Conservation (phyloP, 2,329 filamentous ascomycete genomes). For the Pseudogymnoascus sp. region DNA sequence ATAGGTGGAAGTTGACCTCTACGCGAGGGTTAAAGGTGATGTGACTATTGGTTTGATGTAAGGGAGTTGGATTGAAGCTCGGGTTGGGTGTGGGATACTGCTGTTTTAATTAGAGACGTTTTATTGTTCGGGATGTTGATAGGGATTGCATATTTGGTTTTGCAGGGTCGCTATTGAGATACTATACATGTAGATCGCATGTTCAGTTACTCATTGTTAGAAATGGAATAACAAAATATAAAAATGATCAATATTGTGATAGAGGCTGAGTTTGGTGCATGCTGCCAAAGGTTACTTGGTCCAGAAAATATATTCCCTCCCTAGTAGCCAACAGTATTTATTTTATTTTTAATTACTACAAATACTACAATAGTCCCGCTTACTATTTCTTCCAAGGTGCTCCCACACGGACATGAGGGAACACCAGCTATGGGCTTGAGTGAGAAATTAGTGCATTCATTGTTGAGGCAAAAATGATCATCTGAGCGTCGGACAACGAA, state of each 20-base stretch:
- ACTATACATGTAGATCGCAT: neutral
- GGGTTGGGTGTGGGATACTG: neutral
- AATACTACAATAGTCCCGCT: too few species aligned
- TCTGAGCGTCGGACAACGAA: too few species aligned
- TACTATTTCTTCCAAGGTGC: too few species aligned
- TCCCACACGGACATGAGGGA: too few species aligned
- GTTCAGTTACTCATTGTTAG: neutral
- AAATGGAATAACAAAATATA: neutral
- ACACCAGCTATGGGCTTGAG: too few species aligned
- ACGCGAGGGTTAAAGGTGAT: slow-evolving; percentile 28
- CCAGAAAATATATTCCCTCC: too few species aligned
- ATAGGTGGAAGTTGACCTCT: slow-evolving; percentile 26
- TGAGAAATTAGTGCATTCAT: too few species aligned
- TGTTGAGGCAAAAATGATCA: too few species aligned
- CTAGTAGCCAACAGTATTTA: too few species aligned
- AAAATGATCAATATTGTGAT: neutral
- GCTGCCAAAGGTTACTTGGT: too few species aligned
- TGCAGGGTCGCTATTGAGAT: neutral
- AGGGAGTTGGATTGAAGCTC: neutral
- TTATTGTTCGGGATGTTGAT: neutral
- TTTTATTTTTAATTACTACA: too few species aligned
- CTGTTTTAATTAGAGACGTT: neutral
- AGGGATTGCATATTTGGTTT: neutral
- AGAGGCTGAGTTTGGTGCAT: too few species aligned
- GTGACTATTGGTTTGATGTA: slow-evolving; percentile 33